phyloP scores from a whole-genome alignment of 164 flowering plant genomes.

The Vitis amurensis region DNA sequence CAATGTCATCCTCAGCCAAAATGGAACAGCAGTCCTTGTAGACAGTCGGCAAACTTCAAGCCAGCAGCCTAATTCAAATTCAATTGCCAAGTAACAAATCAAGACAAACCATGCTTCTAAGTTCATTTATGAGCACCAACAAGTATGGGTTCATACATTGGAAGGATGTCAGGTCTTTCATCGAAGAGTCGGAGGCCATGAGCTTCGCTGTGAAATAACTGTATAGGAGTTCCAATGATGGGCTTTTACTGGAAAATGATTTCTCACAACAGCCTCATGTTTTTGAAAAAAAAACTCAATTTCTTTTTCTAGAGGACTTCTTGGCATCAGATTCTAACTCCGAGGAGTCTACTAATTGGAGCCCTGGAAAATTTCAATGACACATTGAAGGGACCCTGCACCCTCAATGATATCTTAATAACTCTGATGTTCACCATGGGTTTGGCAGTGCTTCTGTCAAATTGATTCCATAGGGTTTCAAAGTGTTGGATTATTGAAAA shows the following conservation, averaged over 20 bases:
- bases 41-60: too few relatives aligned
- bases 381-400: too few relatives aligned
- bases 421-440: too few relatives aligned
- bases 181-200: conserved; percentile 33
- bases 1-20: too few relatives aligned
- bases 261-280: neutral
- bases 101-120: too few relatives aligned
- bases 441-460: too few relatives aligned
- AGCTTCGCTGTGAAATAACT: conserved; percentile 31
- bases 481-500: too few relatives aligned
- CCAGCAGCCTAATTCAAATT: too few relatives aligned
- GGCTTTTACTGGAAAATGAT: conserved; percentile 15
- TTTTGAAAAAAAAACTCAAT: conserved; percentile 9
- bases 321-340: conserved; percentile 36
- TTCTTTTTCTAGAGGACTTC: conserved; percentile 30
- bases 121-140: conserved; percentile 9
- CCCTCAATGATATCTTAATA: too few relatives aligned
- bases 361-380: conserved; percentile 11
- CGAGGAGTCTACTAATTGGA: conserved; percentile 32
- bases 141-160: conserved; percentile 30
- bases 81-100: too few relatives aligned
- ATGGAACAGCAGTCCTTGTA: too few relatives aligned
- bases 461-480: too few relatives aligned
- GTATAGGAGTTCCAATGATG: conserved; percentile 16
- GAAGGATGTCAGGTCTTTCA: conserved; percentile 30